Conservation (phyloP, 2,329 filamentous ascomycete species). For the Shiraia sp. region DNA sequence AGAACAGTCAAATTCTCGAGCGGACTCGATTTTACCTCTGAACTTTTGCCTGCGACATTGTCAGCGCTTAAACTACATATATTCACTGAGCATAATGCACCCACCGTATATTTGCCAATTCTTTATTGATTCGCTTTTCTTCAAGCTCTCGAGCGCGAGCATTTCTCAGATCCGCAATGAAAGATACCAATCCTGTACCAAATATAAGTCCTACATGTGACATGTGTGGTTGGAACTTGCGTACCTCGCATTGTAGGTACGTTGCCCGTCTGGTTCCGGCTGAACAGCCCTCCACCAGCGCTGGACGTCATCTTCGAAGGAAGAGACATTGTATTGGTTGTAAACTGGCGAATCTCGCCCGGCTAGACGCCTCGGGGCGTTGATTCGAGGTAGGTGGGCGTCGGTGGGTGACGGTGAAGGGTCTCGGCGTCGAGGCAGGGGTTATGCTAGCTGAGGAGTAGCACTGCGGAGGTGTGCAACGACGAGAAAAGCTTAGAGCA, state of each 20-base stretch:
- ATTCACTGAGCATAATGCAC: slow-evolving; percentile 31
- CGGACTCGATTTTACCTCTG: slow-evolving; percentile 61
- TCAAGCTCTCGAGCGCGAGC: slow-evolving; percentile 92
- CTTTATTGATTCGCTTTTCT: slow-evolving; percentile 99
- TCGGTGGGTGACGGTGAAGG: slow-evolving; percentile 3
- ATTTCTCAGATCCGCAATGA: slow-evolving; percentile 95
- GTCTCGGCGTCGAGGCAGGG: slow-evolving; percentile 22
- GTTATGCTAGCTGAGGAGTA: slow-evolving; percentile 27
- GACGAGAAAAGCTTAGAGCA: slow-evolving; percentile 27
- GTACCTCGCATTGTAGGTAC: slow-evolving; percentile 48
- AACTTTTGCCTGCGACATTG: slow-evolving; percentile 75
- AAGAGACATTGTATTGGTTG: slow-evolving; percentile 29
- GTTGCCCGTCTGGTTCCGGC: slow-evolving; percentile 47
- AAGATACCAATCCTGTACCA: slow-evolving; percentile 79
- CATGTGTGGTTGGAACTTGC: slow-evolving; percentile 1
- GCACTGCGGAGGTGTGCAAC: slow-evolving; percentile 19
- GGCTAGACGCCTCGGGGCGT: slow-evolving; percentile 32
- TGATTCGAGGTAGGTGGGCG: slow-evolving; percentile 13
- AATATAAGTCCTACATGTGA: slow-evolving; percentile 14
- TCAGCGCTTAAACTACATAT: slow-evolving; percentile 25
- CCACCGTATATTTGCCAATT: slow-evolving; percentile 91
- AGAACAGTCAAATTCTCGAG: slow-evolving; percentile 11
- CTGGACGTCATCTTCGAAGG: slow-evolving; percentile 44
- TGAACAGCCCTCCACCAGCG: slow-evolving; percentile 46
- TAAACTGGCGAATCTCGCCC: slow-evolving; percentile 39